phyloP scores from a whole-genome alignment of 2,329 filamentous ascomycete species.

The Byssoonygena ceratinophila region DNA sequence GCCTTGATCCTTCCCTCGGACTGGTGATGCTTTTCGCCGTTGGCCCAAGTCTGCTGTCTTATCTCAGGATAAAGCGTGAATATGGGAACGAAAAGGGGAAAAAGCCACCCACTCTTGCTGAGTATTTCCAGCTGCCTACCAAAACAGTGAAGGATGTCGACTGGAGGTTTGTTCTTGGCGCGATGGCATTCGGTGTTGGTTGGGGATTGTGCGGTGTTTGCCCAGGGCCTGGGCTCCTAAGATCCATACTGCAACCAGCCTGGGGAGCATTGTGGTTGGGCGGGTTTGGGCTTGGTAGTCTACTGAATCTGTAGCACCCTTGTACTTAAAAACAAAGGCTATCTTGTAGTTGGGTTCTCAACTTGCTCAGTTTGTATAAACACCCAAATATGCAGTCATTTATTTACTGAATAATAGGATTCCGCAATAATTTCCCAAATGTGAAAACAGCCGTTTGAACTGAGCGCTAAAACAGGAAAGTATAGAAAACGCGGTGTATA shows the following conservation, averaged over 20 bases:
- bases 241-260: constrained; percentile 37
- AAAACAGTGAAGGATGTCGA: constrained; percentile 40
- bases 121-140: constrained; percentile 36
- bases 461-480: too few species aligned
- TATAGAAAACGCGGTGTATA: neutral
- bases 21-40: constrained; percentile 43
- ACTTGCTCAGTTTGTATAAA: too few species aligned
- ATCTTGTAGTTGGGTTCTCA: too few species aligned
- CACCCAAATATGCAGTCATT: too few species aligned
- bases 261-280: constrained; percentile 41
- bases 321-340: neutral
- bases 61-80: constrained; percentile 25
- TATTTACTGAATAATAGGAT: too few species aligned
- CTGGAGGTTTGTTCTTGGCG: constrained; percentile 40
- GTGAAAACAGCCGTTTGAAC: too few species aligned
- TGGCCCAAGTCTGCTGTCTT: constrained; percentile 36
- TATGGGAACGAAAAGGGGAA: constrained; percentile 19
- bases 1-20: constrained; percentile 43
- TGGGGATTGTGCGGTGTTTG: constrained; percentile 45
- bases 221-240: constrained; percentile 43
- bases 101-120: constrained; percentile 34
- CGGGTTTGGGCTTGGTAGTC: constrained; percentile 38
- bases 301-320: constrained; percentile 21
- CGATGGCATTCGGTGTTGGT: constrained; percentile 40
- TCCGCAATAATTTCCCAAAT: too few species aligned